These are phyloP conservation scores for Effrenium voratum DNA, from an alignment of 73 alveolate species.

Conservation along the genomic window DNA sequence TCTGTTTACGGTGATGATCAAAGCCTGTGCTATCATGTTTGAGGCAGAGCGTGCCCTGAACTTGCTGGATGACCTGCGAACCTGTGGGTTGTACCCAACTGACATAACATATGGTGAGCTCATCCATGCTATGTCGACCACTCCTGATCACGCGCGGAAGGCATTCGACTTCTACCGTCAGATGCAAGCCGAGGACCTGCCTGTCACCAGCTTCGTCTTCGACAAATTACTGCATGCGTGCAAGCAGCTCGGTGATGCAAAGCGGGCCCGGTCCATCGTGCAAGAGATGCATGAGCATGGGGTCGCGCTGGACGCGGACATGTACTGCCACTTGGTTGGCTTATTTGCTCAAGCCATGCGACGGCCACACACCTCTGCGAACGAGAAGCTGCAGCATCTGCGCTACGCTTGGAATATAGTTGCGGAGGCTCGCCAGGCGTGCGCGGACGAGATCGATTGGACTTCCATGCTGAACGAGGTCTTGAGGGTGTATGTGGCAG, in stretches of 20 bases:
- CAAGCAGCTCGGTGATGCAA: conserved; percentile 57
- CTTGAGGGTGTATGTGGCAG: conserved; percentile 63
- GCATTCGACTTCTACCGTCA: conserved; percentile 93
- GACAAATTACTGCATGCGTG: conserved; percentile 77
- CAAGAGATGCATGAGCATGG: conserved; percentile 66
- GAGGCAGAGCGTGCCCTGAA: conserved; percentile 85
- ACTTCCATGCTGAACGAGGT: conserved; percentile 67
- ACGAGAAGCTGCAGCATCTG: conserved; percentile 55
- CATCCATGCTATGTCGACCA: conserved; percentile 58
- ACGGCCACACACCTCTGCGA: conserved; percentile 28
- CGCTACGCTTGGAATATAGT: conserved; percentile 87
- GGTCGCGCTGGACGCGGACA: conserved; percentile 17
- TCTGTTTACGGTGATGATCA: conserved; percentile 92
- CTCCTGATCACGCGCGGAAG: conserved; percentile 43
- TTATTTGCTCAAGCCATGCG: conserved; percentile 88
- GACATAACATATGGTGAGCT: conserved; percentile 90
- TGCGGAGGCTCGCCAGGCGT: conserved; percentile 56
- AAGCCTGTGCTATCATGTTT: conserved; percentile 46
- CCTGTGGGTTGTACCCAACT: conserved; percentile 71
- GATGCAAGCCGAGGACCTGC: conserved; percentile 93
- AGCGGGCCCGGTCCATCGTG: conserved; percentile 29
- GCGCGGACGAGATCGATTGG: conserved; percentile 16
- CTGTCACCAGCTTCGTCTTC: conserved; percentile 37
- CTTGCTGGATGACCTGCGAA: conserved; percentile 87
- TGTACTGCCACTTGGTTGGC: conserved; percentile 64